These are phyloP conservation scores for Komagataella mondaviorum DNA, from an alignment of 805 yeast genomes.

Conservation along the genomic window DNA sequence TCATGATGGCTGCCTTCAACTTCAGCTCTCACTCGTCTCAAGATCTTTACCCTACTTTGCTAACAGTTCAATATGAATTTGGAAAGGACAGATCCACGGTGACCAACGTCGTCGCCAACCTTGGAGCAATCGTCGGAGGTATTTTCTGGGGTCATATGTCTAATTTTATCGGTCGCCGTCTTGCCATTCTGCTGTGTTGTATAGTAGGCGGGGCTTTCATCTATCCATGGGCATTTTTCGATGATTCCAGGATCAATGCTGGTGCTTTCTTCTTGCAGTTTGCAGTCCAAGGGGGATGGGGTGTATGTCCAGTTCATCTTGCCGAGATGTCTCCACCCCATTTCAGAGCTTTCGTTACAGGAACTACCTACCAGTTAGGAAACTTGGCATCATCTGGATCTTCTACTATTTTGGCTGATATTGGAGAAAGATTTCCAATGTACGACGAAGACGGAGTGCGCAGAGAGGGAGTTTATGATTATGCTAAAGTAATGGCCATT, in stretches of 20 bases:
- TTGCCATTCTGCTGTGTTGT: slow-evolving; percentile 37
- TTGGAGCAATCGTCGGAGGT: slow-evolving; percentile 50
- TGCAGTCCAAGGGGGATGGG: slow-evolving; percentile 62
- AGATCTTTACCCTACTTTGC: slow-evolving; percentile 45
- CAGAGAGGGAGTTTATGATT: slow-evolving; percentile 23
- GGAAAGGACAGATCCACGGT: slow-evolving; percentile 33
- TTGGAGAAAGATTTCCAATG: slow-evolving; percentile 49
- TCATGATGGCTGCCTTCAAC: slow-evolving; percentile 52
- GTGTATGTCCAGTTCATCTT: slow-evolving; percentile 49
- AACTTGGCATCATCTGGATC: slow-evolving; percentile 57
- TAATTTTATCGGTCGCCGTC: slow-evolving; percentile 41
- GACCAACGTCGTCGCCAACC: slow-evolving; percentile 40
- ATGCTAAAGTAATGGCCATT: slow-evolving; percentile 61
- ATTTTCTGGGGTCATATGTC: slow-evolving; percentile 39
- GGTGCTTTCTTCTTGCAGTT: slow-evolving; percentile 51
- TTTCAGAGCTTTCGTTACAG: slow-evolving; percentile 48
- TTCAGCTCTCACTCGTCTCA: slow-evolving; percentile 53
- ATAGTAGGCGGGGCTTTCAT: slow-evolving; percentile 44
- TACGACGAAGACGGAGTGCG: slow-evolving; percentile 13
- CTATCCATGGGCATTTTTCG: slow-evolving; percentile 39
- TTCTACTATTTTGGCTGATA: slow-evolving; percentile 53
- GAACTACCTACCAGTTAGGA: slow-evolving; percentile 56
- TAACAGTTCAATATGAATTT: slow-evolving; percentile 30
- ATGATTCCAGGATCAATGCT: slow-evolving; percentile 33
- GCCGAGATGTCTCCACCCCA: slow-evolving; percentile 51